Conservation (phyloP, 345 rosid species). For the Citrus inodora region DNA sequence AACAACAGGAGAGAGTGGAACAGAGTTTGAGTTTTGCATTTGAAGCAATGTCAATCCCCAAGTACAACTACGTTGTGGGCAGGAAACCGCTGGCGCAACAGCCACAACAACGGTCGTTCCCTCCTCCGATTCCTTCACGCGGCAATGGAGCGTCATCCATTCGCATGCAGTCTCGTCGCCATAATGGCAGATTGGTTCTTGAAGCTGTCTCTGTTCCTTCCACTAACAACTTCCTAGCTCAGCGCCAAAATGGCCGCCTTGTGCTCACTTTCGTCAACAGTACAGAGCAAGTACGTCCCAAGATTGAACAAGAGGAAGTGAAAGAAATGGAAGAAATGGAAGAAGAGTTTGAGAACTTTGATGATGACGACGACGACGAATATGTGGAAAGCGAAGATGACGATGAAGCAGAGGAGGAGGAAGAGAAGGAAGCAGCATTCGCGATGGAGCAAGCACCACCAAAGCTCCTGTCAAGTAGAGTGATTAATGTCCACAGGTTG, state of each 20-base stretch:
- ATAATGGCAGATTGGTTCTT: conserved; percentile 82
- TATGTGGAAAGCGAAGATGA: conserved; percentile 20
- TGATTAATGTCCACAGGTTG: conserved; percentile 48
- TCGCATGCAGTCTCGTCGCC: conserved; percentile 69
- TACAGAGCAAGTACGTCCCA: conserved; percentile 5
- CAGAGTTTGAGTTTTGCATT: conserved; percentile 13
- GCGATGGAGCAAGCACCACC: conserved; percentile 24
- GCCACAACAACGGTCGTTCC: conserved; percentile 45
- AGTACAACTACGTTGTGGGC: conserved; percentile 11
- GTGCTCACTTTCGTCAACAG: conserved; percentile 56
- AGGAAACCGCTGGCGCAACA: conserved; percentile 22
- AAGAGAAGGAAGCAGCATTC: conserved; percentile 12
- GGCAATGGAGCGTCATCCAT: conserved; percentile 43
- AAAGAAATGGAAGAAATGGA: conserved; percentile 26
- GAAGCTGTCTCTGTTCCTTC: conserved; percentile 82
- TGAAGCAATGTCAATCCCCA: conserved; percentile 22
- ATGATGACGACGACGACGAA: conserved; percentile 16
- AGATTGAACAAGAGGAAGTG: conserved; percentile 9
- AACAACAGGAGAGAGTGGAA: conserved; percentile 6
- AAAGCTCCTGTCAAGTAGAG: conserved; percentile 34
- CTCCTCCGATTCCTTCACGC: conserved; percentile 70
- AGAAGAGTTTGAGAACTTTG: conserved; percentile 1
- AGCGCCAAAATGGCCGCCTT: conserved; percentile 86
- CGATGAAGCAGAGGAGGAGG: conserved; percentile 18
- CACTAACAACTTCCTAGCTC: conserved; percentile 63